Percentiles rank a stretch among this genome's conserved stretches.
Evolutionary conservation across 345 rosid genomes (phyloP).

Genomic region (Linum usitatissimum): DNA sequence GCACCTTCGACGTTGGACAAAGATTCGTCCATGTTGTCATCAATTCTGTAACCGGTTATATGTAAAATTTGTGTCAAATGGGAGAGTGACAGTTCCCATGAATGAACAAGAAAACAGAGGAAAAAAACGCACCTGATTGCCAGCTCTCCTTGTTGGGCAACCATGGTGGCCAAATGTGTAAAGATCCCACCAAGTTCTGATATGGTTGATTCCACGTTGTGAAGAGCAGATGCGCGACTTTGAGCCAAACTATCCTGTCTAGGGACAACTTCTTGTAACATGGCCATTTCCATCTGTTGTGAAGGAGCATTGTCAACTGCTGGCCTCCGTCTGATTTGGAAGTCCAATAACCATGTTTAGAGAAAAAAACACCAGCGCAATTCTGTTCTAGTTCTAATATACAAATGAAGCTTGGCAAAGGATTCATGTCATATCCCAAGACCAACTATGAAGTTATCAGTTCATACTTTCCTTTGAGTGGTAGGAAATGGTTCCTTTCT

Average conservation of each 20-base stretch:
- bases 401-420: no score
- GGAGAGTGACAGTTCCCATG: background rate
- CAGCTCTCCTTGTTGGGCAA: conserved; percentile 79
- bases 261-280: conserved; percentile 83
- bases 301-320: conserved; percentile 60
- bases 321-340: conserved; percentile 58
- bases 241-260: conserved; percentile 63
- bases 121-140: conserved; percentile 51
- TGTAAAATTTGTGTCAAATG: conserved; percentile 5
- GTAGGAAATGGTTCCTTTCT: background rate
- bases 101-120: background rate
- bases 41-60: conserved; percentile 47
- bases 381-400: background rate
- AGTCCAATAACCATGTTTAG: conserved; percentile 3
- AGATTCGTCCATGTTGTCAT: conserved; percentile 89
- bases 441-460: background rate
- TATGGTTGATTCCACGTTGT: conserved; percentile 77
- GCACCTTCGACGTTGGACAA: conserved; percentile 80
- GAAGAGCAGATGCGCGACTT: conserved; percentile 67
- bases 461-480: background rate
- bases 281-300: conserved; percentile 70
- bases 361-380: background rate
- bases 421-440: background rate
- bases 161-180: conserved; percentile 86
- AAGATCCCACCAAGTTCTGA: conserved; percentile 84